phyloP scores from a whole-genome alignment of 306 rosid genomes.

The Cicer judaicum region DNA sequence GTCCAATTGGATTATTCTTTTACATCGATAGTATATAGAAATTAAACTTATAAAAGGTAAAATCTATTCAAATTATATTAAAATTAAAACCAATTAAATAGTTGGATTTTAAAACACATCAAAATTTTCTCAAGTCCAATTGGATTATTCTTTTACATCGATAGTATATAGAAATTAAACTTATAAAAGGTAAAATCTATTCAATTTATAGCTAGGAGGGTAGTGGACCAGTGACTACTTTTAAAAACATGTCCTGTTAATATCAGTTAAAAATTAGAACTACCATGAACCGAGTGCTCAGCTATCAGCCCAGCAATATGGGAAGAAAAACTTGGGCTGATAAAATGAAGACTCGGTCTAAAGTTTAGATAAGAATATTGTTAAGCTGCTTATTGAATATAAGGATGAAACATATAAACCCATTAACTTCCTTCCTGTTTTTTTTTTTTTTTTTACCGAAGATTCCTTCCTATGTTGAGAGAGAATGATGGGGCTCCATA shows the following conservation, averaged over 20 bases:
- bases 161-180: no score
- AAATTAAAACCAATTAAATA: no score
- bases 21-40: no score
- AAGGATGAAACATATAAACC: background rate
- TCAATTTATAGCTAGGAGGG: no score
- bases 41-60: no score
- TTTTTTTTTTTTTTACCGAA: background rate
- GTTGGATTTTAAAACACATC: no score
- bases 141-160: background rate
- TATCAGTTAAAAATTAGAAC: background rate
- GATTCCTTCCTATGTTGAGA: background rate
- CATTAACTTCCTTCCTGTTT: background rate
- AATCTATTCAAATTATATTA: no score
- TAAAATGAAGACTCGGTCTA: background rate
- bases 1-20: background rate
- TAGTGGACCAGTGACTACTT: no score
- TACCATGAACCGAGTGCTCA: background rate
- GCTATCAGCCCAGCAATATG: background rate
- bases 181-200: no score
- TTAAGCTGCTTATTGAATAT: constrained; percentile 1
- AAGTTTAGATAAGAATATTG: background rate
- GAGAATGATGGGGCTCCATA: background rate
- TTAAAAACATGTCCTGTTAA: no score
- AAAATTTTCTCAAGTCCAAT: background rate
- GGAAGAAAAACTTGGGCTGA: background rate